Percentiles rank a stretch among this genome's conserved stretches.
Conservation (phyloP, 2,329 filamentous ascomycete genomes). For the Fusarium graminum region DNA sequence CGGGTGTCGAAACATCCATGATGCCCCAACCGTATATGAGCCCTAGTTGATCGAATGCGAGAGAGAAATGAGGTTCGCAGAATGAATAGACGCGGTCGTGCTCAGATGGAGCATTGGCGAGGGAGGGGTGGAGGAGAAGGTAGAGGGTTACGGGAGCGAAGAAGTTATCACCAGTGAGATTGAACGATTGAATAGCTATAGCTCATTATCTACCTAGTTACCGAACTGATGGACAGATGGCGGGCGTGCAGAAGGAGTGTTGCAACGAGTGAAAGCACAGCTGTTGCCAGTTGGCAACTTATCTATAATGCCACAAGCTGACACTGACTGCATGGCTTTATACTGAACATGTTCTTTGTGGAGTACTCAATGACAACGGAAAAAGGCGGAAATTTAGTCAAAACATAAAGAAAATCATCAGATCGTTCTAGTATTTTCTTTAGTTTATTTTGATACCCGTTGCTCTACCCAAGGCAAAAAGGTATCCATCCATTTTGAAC, state of each 20-base stretch:
- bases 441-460: background rate
- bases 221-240: background rate
- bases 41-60: no score
- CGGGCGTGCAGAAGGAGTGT: background rate
- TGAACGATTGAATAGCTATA: background rate
- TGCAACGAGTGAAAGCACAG: background rate
- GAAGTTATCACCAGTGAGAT: background rate
- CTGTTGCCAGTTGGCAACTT: constrained; percentile 3
- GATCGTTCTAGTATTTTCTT: background rate
- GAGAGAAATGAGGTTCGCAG: background rate
- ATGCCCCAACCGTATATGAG: background rate
- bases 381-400: background rate
- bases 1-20: background rate
- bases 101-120: no score
- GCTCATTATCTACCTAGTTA: no score
- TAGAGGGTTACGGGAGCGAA: background rate
- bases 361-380: background rate
- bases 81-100: background rate
- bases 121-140: background rate
- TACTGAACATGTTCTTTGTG: background rate
- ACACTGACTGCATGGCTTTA: background rate
- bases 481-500: background rate
- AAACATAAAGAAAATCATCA: background rate
- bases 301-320: background rate
- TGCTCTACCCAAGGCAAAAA: no score